phyloP scores from a whole-genome alignment of 2,329 filamentous ascomycete species.

The Trichoderma pleuroti region DNA sequence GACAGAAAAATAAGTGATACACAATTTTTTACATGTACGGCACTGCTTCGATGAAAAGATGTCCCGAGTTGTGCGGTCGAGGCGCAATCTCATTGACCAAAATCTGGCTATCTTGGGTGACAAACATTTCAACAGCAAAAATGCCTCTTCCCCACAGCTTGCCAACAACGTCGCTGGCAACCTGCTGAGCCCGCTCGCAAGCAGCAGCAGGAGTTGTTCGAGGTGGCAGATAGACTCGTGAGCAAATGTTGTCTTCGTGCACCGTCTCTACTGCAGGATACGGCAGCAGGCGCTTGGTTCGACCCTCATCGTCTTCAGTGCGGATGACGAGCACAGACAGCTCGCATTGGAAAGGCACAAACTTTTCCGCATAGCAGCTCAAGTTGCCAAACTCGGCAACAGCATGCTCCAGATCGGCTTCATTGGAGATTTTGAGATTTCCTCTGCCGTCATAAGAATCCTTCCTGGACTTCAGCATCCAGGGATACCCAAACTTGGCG shows the following conservation, averaged over 20 bases:
- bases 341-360: slow-evolving; percentile 80
- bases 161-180: slow-evolving; percentile 75
- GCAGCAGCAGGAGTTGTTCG: slow-evolving; percentile 61
- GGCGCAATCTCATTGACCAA: slow-evolving; percentile 85
- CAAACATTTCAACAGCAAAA: slow-evolving; percentile 95
- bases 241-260: slow-evolving; percentile 94
- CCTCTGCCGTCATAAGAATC: slow-evolving; percentile 90
- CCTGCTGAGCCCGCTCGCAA: slow-evolving; percentile 63
- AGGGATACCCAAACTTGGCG: slow-evolving; percentile 69
- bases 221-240: slow-evolving; percentile 83
- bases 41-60: slow-evolving; percentile 92
- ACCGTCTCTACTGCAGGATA: slow-evolving; percentile 93
- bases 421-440: slow-evolving; percentile 50
- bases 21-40: slow-evolving; percentile 51
- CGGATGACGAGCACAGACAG: slow-evolving; percentile 93
- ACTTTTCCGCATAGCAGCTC: slow-evolving; percentile 84
- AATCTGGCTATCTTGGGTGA: slow-evolving; percentile 62
- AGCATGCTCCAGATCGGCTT: slow-evolving; percentile 56
- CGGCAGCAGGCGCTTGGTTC: slow-evolving; percentile 53
- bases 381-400: slow-evolving; percentile 65
- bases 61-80: slow-evolving; percentile 82
- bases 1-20: no score
- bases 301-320: slow-evolving; percentile 64
- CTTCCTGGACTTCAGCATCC: slow-evolving; percentile 88
- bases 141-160: slow-evolving; percentile 85